Conservation (phyloP, 1,139 yeast genomes). For the Yamadazyma atmosphaerica region DNA sequence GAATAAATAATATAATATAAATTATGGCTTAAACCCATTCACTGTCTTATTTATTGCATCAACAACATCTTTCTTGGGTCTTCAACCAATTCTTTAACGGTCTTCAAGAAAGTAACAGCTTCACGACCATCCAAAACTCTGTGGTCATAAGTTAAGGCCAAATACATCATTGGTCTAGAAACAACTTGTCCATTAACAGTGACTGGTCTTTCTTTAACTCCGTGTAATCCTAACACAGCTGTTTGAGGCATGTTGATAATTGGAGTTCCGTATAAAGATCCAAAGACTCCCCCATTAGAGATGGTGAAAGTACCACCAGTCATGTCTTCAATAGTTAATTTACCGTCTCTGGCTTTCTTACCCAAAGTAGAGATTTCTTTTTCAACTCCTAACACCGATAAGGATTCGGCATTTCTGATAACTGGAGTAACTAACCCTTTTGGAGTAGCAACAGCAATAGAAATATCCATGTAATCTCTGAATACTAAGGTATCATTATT, state of each 20-base stretch:
- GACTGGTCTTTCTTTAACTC: constrained; percentile 96
- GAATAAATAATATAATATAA: constrained; percentile 1
- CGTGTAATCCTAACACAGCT: constrained; percentile 96
- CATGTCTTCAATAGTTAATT: constrained; percentile 97
- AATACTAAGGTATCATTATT: constrained; percentile 89
- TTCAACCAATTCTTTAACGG: constrained; percentile 94
- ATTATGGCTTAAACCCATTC: neutral
- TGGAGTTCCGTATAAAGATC: constrained; percentile 97
- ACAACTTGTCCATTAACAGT: constrained; percentile 95
- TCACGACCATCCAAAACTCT: constrained; percentile 98
- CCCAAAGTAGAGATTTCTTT: constrained; percentile 80
- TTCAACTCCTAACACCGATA: constrained; percentile 87
- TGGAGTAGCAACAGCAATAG: constrained; percentile 98
- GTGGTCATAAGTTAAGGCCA: constrained; percentile 98
- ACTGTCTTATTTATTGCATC: constrained; percentile 34
- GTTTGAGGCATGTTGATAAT: constrained; percentile 98
- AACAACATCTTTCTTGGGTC: constrained; percentile 99
- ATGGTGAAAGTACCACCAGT: constrained; percentile 99
- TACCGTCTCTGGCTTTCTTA: constrained; percentile 94
- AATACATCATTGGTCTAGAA: constrained; percentile 99
- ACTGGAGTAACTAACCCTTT: constrained; percentile 99
- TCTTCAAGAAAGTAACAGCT: constrained; percentile 95
- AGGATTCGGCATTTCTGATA: constrained; percentile 94
- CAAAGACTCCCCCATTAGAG: constrained; percentile 99
- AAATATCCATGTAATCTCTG: constrained; percentile 95